These are phyloP conservation scores for Porcisia hertigi DNA, from an alignment of 208 protist genomes.

Conservation along the genomic window DNA sequence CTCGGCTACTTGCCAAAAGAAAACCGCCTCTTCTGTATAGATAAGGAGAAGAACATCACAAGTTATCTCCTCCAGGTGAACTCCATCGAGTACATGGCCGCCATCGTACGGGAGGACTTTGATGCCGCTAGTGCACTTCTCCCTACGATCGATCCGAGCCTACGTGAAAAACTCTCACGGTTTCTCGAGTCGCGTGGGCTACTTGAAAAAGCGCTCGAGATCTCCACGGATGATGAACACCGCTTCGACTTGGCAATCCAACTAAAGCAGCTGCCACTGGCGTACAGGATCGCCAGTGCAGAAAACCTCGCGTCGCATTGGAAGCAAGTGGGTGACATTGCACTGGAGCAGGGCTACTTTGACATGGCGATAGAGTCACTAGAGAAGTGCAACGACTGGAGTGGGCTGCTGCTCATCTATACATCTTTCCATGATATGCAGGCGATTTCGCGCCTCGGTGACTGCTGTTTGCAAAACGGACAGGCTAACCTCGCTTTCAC, in stretches of 20 bases:
- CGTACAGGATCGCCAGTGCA: constrained; percentile 74
- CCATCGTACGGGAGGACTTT: constrained; percentile 95
- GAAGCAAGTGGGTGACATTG: constrained; percentile 95
- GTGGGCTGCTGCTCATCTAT: constrained; percentile 82
- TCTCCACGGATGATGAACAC: constrained; percentile 96
- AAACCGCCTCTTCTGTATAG: constrained; percentile 96
- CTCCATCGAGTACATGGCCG: constrained; percentile 98
- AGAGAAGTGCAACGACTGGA: constrained; percentile 61
- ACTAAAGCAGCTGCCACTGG: constrained; percentile 79
- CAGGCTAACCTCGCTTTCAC: constrained; percentile 96
- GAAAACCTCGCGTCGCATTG: constrained; percentile 82
- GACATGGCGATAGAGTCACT: constrained; percentile 83
- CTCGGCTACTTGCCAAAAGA: constrained; percentile 96
- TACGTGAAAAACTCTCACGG: constrained; percentile 91
- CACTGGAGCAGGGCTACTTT: constrained; percentile 74
- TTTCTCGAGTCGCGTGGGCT: constrained; percentile 95
- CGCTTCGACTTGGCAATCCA: constrained; percentile 95
- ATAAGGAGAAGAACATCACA: constrained; percentile 93
- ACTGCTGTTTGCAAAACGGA: constrained; percentile 57
- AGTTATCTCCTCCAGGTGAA: constrained; percentile 92
- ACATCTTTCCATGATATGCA: constrained; percentile 64
- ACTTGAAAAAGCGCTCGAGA: constrained; percentile 91
- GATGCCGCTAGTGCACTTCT: constrained; percentile 84
- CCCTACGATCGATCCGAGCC: constrained; percentile 73
- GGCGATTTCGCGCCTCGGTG: constrained; percentile 75